phyloP scores from a whole-genome alignment of 2,329 filamentous ascomycete species.

The Aspergillus versicolor region DNA sequence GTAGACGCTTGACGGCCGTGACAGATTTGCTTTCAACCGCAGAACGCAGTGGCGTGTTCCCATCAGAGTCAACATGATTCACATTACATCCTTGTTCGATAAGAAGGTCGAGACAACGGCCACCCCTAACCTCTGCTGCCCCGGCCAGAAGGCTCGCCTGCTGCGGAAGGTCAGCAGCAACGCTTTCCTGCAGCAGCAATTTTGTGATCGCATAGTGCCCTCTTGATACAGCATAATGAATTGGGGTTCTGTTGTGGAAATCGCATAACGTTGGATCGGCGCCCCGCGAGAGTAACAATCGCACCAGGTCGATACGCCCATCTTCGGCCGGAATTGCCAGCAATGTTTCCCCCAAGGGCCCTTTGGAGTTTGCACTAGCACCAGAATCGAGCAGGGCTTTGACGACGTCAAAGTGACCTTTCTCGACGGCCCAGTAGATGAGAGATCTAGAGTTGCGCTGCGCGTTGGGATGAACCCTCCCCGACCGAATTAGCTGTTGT shows the following conservation, averaged over 20 bases:
- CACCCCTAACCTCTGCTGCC: too few species aligned
- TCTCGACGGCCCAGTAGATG: neutral
- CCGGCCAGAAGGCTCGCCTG: neutral
- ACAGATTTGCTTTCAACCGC: accelerated
- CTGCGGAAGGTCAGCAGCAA: neutral
- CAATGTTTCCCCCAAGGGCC: too few species aligned
- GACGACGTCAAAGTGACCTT: neutral
- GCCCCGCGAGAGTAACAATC: neutral
- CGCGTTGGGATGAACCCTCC: too few species aligned
- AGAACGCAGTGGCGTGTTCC: neutral
- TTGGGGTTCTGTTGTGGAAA: accelerated
- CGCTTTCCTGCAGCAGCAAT: neutral
- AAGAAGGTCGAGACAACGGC: neutral
- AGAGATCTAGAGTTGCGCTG: too few species aligned
- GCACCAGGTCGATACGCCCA: neutral
- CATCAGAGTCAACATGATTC: neutral
- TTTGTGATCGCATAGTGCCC: neutral
- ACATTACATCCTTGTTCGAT: neutral
- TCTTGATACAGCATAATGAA: neutral
- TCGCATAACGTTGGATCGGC: neutral
- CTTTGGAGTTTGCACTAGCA: too few species aligned
- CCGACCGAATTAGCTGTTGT: neutral
- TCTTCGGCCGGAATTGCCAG: too few species aligned
- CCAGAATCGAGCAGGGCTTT: too few species aligned
- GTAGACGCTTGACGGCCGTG: neutral